Base-by-base conservation (phyloP, 2,329 filamentous ascomycete genomes). In the Claviceps spartinae region DNA sequence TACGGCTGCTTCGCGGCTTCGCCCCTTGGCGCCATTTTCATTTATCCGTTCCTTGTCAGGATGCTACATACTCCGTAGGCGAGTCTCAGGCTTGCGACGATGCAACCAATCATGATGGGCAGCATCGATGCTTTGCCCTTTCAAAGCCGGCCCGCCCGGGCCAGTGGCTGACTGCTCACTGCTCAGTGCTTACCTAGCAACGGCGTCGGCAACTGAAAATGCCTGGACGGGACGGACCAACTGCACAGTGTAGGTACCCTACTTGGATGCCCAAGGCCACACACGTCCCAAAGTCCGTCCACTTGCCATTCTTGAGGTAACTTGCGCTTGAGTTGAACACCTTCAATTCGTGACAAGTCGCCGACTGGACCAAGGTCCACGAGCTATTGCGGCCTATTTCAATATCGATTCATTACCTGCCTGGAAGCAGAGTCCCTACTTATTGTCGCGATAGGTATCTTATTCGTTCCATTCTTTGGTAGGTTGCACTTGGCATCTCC, bases 341-440 rank as follows among this genome's bases (percentile, higher is more conserved):
- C 36, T 50, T 40, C 30, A 50, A 13, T 50, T 46, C 49, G 40
- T 43, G 34, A 38, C 43, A 37, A 50, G 48, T 38, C 26, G 42
- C 42, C 30, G 49, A 45, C 49, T 38, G 42, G 43, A 50, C 42
- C 38, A 26, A 40, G 41, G 42, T 50, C 34, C 49, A 50, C 36
- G 42, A 46, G 34, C 49, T 30, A 46, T 47, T 44, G 44, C 37
- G 44, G 18, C 44, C 47, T 22, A 47, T 51, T 47, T 42, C 24
- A 42, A n/a, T 26, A 46, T 40, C 37, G 38, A 47, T 18, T 36
- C 22, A 7, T 58, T 64, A 62, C 62, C 64, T 68, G 66, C 66
- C 66, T 67, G 65, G 66, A 67, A 64, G 66, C 66, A 68, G 66
- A 66, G 60, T 62, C 56, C 56, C 54, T 63, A 56, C 57, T 26